These are phyloP conservation scores for Ormosia emarginata DNA, from an alignment of 306 rosid genomes.

Conservation along the genomic window DNA sequence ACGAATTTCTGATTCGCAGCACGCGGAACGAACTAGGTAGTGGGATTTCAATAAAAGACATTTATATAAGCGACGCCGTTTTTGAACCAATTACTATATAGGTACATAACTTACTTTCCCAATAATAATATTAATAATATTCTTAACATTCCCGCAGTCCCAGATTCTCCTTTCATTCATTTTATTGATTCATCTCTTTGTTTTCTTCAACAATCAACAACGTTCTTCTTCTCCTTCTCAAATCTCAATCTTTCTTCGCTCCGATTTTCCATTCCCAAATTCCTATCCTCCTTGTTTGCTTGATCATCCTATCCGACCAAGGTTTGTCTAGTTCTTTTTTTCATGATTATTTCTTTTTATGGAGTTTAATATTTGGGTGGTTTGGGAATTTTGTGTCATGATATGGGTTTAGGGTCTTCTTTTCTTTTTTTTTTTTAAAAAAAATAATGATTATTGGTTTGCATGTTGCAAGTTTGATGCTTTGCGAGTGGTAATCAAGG, in stretches of 20 bases:
- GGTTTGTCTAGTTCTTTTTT: conserved; percentile 19
- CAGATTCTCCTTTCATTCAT: not conserved
- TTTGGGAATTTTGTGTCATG: not conserved
- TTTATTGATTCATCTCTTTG: no score
- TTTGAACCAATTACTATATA: no score
- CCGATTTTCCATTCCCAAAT: not conserved
- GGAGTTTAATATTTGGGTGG: not conserved
- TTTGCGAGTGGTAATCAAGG: not conserved
- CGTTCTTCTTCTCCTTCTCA: no score
- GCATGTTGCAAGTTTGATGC: not conserved
- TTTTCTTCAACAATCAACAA: no score
- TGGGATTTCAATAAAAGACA: no score
- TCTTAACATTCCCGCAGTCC: not conserved
- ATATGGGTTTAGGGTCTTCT: conserved; percentile 18
- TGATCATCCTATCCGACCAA: not conserved
- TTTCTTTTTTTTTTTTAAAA: conserved; percentile 24
- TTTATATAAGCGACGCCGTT: no score
- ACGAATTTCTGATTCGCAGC: no score
- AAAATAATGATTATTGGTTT: not conserved
- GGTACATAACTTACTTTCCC: no score
- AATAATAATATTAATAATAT: no score
- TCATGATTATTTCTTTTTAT: not conserved
- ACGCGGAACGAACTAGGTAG: no score
- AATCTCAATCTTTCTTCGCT: not conserved
- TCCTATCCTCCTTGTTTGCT: not conserved